Evolutionary conservation across 202 grass and related monocot genomes (phyloP).

Genomic region (Setaria italica): DNA sequence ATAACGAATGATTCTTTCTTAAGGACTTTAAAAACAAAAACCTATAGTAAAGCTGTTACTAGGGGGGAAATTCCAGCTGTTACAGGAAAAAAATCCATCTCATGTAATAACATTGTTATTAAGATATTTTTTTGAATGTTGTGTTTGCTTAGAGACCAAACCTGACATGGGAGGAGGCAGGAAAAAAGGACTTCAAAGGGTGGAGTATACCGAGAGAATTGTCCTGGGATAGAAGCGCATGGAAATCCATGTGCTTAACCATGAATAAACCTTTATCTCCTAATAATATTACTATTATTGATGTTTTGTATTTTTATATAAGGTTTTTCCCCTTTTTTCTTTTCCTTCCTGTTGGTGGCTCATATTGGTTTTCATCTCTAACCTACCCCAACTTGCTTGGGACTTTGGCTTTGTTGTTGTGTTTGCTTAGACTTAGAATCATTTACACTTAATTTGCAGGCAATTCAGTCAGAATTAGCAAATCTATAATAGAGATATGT

Average conservation of each 20-base stretch:
- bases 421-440: not conserved
- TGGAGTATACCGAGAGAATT: not conserved
- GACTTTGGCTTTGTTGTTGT: not conserved
- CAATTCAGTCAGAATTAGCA: not conserved
- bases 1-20: not conserved
- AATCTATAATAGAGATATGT: not conserved
- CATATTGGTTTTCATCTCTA: not conserved
- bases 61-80: not conserved
- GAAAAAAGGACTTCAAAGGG: not conserved
- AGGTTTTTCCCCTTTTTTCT: not conserved
- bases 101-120: not conserved
- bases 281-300: not conserved
- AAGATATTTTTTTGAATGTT: not conserved
- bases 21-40: not conserved
- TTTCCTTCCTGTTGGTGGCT: not conserved
- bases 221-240: not conserved
- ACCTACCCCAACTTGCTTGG: not conserved
- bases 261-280: not conserved
- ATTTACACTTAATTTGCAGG: not conserved
- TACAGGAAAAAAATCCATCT: not conserved
- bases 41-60: not conserved
- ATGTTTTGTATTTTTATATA: not conserved
- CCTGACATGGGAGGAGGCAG: not conserved
- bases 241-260: not conserved
- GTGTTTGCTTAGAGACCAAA: not conserved